Conservation (phyloP, 768 basidiomycete species). For the Agaricus subrufescens region DNA sequence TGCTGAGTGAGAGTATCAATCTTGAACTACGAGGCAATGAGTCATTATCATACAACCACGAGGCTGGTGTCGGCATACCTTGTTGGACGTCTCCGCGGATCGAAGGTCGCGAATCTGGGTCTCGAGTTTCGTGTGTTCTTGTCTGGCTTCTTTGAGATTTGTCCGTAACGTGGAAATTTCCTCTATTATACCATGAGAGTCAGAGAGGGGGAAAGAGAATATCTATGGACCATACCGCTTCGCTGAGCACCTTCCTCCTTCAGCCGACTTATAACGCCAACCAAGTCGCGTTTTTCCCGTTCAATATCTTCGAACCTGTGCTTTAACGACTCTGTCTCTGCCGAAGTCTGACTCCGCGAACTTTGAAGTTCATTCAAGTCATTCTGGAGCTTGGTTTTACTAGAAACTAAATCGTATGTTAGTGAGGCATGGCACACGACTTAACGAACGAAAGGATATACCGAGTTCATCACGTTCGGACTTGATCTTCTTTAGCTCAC, state of each 20-base stretch:
- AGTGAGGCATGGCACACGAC: neutral
- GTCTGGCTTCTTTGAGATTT: constrained; percentile 70
- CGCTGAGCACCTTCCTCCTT: constrained; percentile 72
- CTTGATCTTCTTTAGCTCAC: constrained; percentile 52
- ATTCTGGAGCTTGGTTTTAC: constrained; percentile 2
- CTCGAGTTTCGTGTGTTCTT: constrained; percentile 67
- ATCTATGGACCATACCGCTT: constrained; percentile 52
- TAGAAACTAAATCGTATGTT: neutral
- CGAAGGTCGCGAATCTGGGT: constrained; percentile 67
- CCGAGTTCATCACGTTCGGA: constrained; percentile 65
- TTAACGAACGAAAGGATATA: constrained; percentile 26
- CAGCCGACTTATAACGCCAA: constrained; percentile 76
- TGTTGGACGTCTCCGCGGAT: constrained; percentile 72
- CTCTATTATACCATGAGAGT: constrained; percentile 36
- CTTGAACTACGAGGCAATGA: constrained; percentile 59
- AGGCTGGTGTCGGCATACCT: constrained; percentile 36
- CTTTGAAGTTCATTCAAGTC: constrained; percentile 2
- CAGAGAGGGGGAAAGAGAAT: neutral
- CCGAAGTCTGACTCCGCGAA: constrained; percentile 54
- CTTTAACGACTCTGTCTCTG: constrained; percentile 57
- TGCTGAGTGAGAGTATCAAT: constrained; percentile 81
- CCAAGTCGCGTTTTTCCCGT: constrained; percentile 86
- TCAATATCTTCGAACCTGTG: constrained; percentile 70
- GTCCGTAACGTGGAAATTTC: constrained; percentile 65
- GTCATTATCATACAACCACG: neutral